These are phyloP conservation scores for Halteria grandinella DNA, from an alignment of 73 alveolate species.

Conservation along the genomic window DNA sequence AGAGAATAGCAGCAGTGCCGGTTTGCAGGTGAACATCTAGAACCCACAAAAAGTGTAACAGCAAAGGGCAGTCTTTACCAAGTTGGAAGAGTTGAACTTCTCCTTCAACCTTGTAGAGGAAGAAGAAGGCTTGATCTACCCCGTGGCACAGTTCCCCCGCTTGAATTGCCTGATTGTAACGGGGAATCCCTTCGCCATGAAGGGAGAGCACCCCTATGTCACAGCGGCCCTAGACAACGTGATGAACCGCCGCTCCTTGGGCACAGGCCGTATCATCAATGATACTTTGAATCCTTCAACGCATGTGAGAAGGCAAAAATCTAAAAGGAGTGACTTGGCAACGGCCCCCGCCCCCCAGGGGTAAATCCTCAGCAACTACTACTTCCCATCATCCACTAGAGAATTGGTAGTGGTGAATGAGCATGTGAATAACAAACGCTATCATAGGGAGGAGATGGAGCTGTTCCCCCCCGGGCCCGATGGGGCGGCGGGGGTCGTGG, in stretches of 20 bases:
- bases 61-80: constrained; percentile 1
- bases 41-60: no score
- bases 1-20: no score
- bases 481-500: no score
- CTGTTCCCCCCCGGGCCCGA: constrained; percentile 5
- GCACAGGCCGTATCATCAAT: constrained; percentile 20
- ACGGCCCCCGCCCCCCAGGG: constrained; percentile 13
- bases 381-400: constrained; percentile 13
- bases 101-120: constrained; percentile 60
- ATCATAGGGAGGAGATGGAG: constrained; percentile 11
- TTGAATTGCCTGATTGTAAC: constrained; percentile 48
- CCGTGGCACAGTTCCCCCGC: constrained; percentile 28
- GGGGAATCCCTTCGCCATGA: constrained; percentile 65
- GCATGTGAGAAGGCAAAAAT: constrained; percentile 41
- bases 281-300: constrained; percentile 50
- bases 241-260: not conserved
- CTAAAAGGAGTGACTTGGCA: constrained; percentile 24
- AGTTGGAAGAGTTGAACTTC: constrained; percentile 50
- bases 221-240: constrained; percentile 23
- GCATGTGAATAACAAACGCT: not conserved
- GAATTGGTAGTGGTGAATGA: constrained; percentile 5
- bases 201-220: constrained; percentile 35
- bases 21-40: no score
- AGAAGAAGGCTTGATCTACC: constrained; percentile 56
- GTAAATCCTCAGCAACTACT: constrained; percentile 14